Evolutionary conservation across 2,329 filamentous ascomycete genomes (phyloP), one percentile per base, ranked within the genome.

Genomic region (Epichloe typhina): DNA sequence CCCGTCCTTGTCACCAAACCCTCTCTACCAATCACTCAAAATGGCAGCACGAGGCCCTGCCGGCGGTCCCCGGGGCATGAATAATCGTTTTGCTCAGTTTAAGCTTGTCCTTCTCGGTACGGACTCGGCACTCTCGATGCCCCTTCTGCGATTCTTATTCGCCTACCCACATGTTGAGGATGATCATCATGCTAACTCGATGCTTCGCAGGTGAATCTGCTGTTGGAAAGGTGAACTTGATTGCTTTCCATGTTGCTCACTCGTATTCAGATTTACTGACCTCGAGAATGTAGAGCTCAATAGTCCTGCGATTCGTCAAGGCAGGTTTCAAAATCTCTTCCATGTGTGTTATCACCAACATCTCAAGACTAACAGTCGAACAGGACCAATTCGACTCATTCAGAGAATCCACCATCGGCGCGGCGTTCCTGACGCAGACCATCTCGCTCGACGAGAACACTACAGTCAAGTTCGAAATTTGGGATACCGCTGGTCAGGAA

Each of bases 401-500:
- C 75, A 83, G 90, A 71, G 91, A 96, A 82, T 95, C 90, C 51
- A 96, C 91, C 55, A 96, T 96, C 72, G 91, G 93, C 70, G 93
- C 94, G 61, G 94, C 94, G 59, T 98, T 98, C 78, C 80, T 98
- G 59, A 98, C 93, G 63, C 93, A 98, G 72, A 98, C 93, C 60
- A 96, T 98, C 68, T 91, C 91, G 52, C 85, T 98, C 70, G 91
- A 97, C 68, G 93, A 97, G 66, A 93, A 83, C 71, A 97, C 93
- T 53, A 98, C 93, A 51, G 91, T 98, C 71, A 98, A 98, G 76
- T 98, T 98, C 65, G 93, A 98, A 72, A 98, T 98, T 66, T 98
- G 93, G 90, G 90, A 96, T 71, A 98, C 93, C 9, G 93, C 93
- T 56, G 93, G 93, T 56, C 93, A 98, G 73, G 93, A 98, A 72